phyloP scores from a whole-genome alignment of 257 asterid species.

The Solanum virginianum region DNA sequence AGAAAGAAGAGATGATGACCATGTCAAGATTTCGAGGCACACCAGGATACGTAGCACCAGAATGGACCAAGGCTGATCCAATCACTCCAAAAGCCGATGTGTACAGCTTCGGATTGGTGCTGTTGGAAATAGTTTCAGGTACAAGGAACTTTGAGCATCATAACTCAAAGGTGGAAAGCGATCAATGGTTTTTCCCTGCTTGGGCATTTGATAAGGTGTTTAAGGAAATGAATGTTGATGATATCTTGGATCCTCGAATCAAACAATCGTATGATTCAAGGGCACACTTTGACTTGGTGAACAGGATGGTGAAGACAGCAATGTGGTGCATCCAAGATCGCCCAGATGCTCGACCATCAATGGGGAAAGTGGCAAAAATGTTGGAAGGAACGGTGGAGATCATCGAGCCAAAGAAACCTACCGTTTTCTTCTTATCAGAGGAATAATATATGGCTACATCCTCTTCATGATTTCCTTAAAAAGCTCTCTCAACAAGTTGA shows the following conservation, averaged over 20 bases:
- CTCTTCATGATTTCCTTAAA: background rate
- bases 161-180: conserved; percentile 43
- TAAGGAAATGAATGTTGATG: conserved; percentile 62
- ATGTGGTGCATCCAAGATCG: conserved; percentile 84
- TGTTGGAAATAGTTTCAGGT: conserved; percentile 71
- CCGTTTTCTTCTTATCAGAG: conserved; percentile 40
- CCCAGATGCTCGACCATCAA: conserved; percentile 65
- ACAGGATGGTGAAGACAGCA: conserved; percentile 78
- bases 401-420: conserved; percentile 54
- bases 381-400: conserved; percentile 82
- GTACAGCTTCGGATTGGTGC: conserved; percentile 69
- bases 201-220: conserved; percentile 82
- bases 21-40: conserved; percentile 64
- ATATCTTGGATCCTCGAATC: conserved; percentile 47
- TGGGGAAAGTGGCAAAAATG: conserved; percentile 96
- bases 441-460: background rate
- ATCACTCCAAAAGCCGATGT: conserved; percentile 83
- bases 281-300: conserved; percentile 53
- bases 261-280: conserved; percentile 40
- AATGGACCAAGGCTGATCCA: conserved; percentile 55
- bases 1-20: conserved; percentile 59
- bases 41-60: conserved; percentile 81
- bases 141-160: conserved; percentile 38
- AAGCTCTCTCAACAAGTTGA: background rate
- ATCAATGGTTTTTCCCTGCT: conserved; percentile 62